Evolutionary conservation across 495 filamentous ascomycete species (phyloP).

Genomic region (Parathielavia appendiculata): DNA sequence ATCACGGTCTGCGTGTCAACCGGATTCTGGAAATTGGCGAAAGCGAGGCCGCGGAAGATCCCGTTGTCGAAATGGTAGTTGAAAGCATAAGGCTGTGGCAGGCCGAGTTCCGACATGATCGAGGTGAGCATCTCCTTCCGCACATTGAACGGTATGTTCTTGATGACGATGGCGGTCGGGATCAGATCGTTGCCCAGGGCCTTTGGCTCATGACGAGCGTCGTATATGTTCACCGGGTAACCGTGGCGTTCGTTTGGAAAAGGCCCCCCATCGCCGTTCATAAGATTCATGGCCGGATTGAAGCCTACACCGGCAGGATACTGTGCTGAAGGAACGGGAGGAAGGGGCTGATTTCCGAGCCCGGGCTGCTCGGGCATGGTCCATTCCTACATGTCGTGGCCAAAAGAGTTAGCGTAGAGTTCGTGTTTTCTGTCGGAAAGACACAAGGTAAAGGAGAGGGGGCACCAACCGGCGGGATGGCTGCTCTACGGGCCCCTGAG

Average conservation of each 20-base stretch:
- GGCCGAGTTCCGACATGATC: conserved; percentile 84
- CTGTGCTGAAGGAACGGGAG: conserved; percentile 35
- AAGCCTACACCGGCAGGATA: conserved; percentile 25
- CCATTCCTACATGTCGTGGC: conserved; percentile 40
- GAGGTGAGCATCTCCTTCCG: conserved; percentile 92
- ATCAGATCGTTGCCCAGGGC: conserved; percentile 65
- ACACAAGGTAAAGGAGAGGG: conserved; percentile 2
- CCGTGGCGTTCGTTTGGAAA: conserved; percentile 29
- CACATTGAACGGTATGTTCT: conserved; percentile 98
- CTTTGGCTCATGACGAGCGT: conserved; percentile 33
- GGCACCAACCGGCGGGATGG: conserved; percentile 45
- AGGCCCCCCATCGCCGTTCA: conserved; percentile 27
- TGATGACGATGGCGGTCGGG: conserved; percentile 97
- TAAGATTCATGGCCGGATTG: conserved; percentile 27
- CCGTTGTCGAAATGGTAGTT: conserved; percentile 99
- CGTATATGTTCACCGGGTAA: conserved; percentile 31
- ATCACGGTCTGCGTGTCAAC: conserved; percentile 91
- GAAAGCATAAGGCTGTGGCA: conserved; percentile 95
- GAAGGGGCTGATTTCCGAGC: conserved; percentile 35
- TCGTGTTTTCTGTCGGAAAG: neutral
- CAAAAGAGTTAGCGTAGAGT: conserved; percentile 6
- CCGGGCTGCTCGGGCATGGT: conserved; percentile 40
- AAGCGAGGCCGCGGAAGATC: conserved; percentile 91
- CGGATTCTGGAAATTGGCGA: conserved; percentile 95
- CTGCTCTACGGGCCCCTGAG: conserved; percentile 39